Evolutionary conservation across 1,284 basidiomycete species (phyloP).

Genomic region (Trametes polyzona): DNA sequence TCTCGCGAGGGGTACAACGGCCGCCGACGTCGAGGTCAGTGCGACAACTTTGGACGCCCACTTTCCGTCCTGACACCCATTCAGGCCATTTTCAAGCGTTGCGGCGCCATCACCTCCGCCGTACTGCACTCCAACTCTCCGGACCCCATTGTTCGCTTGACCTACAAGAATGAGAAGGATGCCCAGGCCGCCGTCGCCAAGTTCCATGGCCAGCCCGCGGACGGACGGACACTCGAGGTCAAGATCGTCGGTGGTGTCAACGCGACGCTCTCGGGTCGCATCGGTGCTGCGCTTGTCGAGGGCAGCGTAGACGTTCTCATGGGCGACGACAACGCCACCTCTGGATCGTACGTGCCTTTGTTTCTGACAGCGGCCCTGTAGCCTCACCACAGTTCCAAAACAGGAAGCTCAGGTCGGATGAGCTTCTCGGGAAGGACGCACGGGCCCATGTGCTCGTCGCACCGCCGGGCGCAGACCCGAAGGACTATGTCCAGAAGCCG

Average conservation of each 20-base stretch:
- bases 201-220: conserved; percentile 82
- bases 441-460: conserved; percentile 71
- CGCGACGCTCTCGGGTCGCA: conserved; percentile 54
- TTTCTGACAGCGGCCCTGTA: background rate
- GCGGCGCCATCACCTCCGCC: conserved; percentile 68
- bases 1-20: conserved; percentile 76
- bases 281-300: conserved; percentile 60
- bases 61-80: background rate
- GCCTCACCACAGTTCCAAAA: background rate
- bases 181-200: conserved; percentile 72
- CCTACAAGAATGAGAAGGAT: conserved; percentile 67
- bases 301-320: conserved; percentile 74
- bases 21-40: conserved; percentile 77
- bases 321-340: conserved; percentile 41
- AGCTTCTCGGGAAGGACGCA: conserved; percentile 68
- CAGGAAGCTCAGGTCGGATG: conserved; percentile 88
- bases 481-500: conserved; percentile 50
- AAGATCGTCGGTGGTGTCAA: conserved; percentile 62
- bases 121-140: conserved; percentile 45
- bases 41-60: background rate
- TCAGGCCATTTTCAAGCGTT: conserved; percentile 82
- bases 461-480: conserved; percentile 67
- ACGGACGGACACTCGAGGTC: conserved; percentile 76
- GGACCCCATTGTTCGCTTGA: conserved; percentile 67
- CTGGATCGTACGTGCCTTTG: conserved; percentile 59